Conservation (phyloP, 1,139 yeast species). For the Suhomyces bolitotheri region DNA sequence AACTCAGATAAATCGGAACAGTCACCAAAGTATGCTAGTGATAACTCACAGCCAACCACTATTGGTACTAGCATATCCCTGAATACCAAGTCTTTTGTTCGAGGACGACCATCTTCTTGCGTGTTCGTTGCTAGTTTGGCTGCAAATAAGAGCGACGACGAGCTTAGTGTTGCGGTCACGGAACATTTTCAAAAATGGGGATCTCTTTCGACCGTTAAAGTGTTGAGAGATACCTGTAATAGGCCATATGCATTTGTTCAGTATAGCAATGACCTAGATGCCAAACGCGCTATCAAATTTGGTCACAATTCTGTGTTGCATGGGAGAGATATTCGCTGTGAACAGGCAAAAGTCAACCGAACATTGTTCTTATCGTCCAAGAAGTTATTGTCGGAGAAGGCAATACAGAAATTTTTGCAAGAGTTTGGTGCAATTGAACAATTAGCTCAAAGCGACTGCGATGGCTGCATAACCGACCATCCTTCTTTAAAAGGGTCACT, state of each 20-base stretch:
- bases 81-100: background rate
- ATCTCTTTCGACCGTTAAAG: conserved; percentile 70
- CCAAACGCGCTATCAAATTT: conserved; percentile 61
- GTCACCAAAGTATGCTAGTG: background rate
- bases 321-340: conserved; percentile 81
- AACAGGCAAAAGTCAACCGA: conserved; percentile 86
- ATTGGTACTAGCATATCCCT: background rate
- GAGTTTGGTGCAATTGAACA: conserved; percentile 77
- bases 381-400: conserved; percentile 22
- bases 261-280: conserved; percentile 69
- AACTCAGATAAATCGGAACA: background rate
- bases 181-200: conserved; percentile 71
- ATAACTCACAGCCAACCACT: background rate
- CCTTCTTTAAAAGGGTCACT: conserved; percentile 16
- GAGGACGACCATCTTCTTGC: conserved; percentile 72
- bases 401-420: conserved; percentile 41
- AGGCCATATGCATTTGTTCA: conserved; percentile 96
- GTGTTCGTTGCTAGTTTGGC: conserved; percentile 85
- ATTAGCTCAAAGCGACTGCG: conserved; percentile 50
- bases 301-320: conserved; percentile 72
- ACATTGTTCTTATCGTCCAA: conserved; percentile 60
- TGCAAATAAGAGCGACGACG: conserved; percentile 64
- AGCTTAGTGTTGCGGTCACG: conserved; percentile 65
- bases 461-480: conserved; percentile 32
- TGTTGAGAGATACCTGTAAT: conserved; percentile 75